A percentile compares a stretch with the other conserved stretches of the same genome.
These are phyloP conservation scores for Leishmania turanica DNA, from an alignment of 208 protist genomes.

Conservation along the genomic window DNA sequence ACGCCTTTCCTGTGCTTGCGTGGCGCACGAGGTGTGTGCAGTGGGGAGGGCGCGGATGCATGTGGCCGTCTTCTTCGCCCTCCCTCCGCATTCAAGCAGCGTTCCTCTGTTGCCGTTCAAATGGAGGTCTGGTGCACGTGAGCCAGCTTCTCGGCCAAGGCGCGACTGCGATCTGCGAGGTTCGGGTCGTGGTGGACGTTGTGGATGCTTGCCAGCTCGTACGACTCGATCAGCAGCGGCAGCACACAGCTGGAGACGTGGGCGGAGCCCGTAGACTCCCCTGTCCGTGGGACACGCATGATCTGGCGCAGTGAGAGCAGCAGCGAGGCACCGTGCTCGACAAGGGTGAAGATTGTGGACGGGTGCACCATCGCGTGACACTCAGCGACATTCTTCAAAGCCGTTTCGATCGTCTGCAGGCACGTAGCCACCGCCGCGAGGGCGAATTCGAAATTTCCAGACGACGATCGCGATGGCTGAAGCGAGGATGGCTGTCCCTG, in stretches of 20 bases:
- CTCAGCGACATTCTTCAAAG: constrained; percentile 41
- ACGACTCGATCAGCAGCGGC: constrained; percentile 54
- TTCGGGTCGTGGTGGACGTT: constrained; percentile 7
- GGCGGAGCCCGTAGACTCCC: constrained; percentile 20
- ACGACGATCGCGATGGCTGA: constrained; percentile 6
- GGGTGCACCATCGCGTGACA: constrained; percentile 58
- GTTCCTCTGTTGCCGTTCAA: neutral
- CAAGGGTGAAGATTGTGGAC: constrained; percentile 42
- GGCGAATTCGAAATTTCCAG: neutral
- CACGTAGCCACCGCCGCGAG: constrained; percentile 27
- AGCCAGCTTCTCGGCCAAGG: constrained; percentile 56
- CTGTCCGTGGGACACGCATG: constrained; percentile 27
- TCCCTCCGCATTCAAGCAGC: neutral
- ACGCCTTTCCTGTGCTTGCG: neutral
- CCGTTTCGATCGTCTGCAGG: constrained; percentile 46
- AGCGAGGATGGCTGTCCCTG: neutral
- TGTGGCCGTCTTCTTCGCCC: neutral
- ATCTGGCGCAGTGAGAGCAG: constrained; percentile 35
- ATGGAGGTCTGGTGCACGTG: constrained; percentile 37
- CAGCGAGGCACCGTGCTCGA: constrained; percentile 47
- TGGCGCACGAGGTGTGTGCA: neutral
- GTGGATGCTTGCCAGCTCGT: constrained; percentile 46
- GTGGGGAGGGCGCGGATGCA: neutral
- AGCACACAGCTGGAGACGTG: constrained; percentile 33
- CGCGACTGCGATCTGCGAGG: constrained; percentile 25